phyloP scores from a whole-genome alignment of 2,329 filamentous ascomycete genomes.

The Knufia fluminis region DNA sequence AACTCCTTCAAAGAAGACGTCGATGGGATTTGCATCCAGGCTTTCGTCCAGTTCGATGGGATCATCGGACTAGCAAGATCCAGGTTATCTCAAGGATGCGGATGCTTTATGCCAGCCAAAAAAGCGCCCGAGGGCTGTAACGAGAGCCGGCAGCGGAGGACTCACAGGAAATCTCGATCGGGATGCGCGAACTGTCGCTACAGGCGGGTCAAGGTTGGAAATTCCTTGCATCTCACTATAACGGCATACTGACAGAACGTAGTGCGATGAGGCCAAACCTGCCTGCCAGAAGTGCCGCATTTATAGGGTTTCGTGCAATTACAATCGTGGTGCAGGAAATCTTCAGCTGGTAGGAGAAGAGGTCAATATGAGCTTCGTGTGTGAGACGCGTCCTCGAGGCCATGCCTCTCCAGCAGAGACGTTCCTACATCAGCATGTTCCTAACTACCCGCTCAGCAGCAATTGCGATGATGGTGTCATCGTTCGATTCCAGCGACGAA shows the following conservation, averaged over 20 bases:
- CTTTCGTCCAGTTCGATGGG: too few species aligned
- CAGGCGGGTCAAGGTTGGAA: conserved; percentile 39
- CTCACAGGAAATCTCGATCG: conserved; percentile 33
- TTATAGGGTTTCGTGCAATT: conserved; percentile 40
- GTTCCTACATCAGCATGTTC: background rate
- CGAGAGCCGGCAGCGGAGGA: conserved; percentile 5
- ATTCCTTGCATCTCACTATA: too few species aligned
- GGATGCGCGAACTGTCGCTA: conserved; percentile 47
- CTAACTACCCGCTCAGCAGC: background rate
- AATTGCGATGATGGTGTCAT: background rate
- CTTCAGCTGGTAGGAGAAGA: background rate
- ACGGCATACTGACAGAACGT: background rate
- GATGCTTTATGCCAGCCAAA: too few species aligned
- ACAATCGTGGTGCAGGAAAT: background rate
- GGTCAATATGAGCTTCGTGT: background rate
- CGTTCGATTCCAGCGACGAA: conserved; percentile 14
- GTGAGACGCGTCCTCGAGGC: background rate
- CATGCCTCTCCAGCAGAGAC: too few species aligned
- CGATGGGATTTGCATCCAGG: too few species aligned
- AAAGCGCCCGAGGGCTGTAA: too few species aligned
- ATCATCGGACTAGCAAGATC: too few species aligned
- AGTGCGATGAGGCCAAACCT: conserved; percentile 43
- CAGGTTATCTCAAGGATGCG: too few species aligned
- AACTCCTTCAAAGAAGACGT: too few species aligned
- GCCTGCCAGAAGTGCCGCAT: conserved; percentile 35